phyloP scores from a whole-genome alignment of 2,329 filamentous ascomycete species.

The Fusarium sacchari region DNA sequence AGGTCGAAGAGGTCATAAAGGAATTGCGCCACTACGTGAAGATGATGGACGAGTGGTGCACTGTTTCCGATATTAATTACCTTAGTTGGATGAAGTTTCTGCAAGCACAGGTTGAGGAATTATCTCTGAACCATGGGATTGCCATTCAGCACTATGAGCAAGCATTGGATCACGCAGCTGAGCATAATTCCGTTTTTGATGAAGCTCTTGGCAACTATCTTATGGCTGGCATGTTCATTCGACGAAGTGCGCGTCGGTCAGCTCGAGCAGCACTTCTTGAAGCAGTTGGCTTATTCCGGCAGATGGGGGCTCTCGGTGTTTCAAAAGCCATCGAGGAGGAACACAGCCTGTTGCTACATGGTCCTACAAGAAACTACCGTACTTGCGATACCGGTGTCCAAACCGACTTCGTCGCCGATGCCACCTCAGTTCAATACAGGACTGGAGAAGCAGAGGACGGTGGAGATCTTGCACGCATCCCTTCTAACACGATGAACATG shows the following conservation, averaged over 20 bases:
- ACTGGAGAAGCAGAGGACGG: slow-evolving; percentile 57
- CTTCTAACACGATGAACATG: slow-evolving; percentile 54
- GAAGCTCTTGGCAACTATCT: slow-evolving; percentile 79
- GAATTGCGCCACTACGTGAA: slow-evolving; percentile 66
- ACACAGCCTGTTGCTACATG: slow-evolving; percentile 73
- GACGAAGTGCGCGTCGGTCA: slow-evolving; percentile 71
- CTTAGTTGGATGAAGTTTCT: slow-evolving; percentile 74
- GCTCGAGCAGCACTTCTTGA: slow-evolving; percentile 76
- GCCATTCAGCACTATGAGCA: slow-evolving; percentile 75
- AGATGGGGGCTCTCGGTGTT: slow-evolving; percentile 75
- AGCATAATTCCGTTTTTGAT: slow-evolving; percentile 74
- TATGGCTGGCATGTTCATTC: slow-evolving; percentile 76
- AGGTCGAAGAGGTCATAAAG: slow-evolving; percentile 60
- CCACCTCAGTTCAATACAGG: slow-evolving; percentile 62
- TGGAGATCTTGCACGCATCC: slow-evolving; percentile 54
- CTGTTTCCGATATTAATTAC: slow-evolving; percentile 76
- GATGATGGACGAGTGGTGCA: slow-evolving; percentile 71
- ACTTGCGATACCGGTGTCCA: slow-evolving; percentile 73
- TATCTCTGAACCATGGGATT: slow-evolving; percentile 64
- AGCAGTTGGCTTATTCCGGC: slow-evolving; percentile 73
- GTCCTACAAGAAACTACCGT: slow-evolving; percentile 66
- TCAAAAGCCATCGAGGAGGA: slow-evolving; percentile 74
- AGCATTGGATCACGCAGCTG: slow-evolving; percentile 75
- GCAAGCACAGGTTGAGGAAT: slow-evolving; percentile 74
- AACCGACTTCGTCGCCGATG: slow-evolving; percentile 73